Evolutionary conservation across 805 yeast species (phyloP).

Genomic region (Lipomyces mesembrius): DNA sequence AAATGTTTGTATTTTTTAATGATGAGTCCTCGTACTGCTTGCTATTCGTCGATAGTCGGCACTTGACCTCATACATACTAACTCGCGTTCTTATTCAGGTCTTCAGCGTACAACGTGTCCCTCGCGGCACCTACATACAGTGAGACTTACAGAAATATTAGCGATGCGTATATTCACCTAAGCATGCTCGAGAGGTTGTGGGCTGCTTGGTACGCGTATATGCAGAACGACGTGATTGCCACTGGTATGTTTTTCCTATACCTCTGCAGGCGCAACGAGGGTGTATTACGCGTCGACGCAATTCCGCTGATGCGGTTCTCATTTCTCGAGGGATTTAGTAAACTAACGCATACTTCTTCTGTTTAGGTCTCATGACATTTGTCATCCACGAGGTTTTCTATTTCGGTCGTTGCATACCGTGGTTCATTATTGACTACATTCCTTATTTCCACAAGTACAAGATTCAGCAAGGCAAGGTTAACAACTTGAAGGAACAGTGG

Average conservation of each 20-base stretch:
- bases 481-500: slow-evolving; percentile 84
- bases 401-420: slow-evolving; percentile 90
- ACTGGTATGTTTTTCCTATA: slow-evolving; percentile 59
- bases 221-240: slow-evolving; percentile 86
- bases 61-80: not conserved
- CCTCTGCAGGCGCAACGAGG: not conserved
- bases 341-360: not conserved
- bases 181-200: slow-evolving; percentile 69
- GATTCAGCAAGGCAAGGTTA: slow-evolving; percentile 84
- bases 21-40: not conserved
- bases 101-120: slow-evolving; percentile 24
- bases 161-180: slow-evolving; percentile 50
- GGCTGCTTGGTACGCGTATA: slow-evolving; percentile 86
- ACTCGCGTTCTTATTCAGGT: slow-evolving; percentile 12
- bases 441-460: slow-evolving; percentile 86
- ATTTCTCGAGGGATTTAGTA: slow-evolving; percentile 4
- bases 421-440: slow-evolving; percentile 84
- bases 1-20: not conserved
- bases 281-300: not conserved
- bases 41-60: not conserved
- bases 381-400: slow-evolving; percentile 83
- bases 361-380: slow-evolving; percentile 64
- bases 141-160: slow-evolving; percentile 31
- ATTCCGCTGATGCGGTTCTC: not conserved
- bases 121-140: slow-evolving; percentile 25